Percentiles rank a stretch among this genome's conserved stretches.
phyloP scores from a whole-genome alignment of 371 early-diverging fungal genomes.

The Lichtheimia ramosa region DNA sequence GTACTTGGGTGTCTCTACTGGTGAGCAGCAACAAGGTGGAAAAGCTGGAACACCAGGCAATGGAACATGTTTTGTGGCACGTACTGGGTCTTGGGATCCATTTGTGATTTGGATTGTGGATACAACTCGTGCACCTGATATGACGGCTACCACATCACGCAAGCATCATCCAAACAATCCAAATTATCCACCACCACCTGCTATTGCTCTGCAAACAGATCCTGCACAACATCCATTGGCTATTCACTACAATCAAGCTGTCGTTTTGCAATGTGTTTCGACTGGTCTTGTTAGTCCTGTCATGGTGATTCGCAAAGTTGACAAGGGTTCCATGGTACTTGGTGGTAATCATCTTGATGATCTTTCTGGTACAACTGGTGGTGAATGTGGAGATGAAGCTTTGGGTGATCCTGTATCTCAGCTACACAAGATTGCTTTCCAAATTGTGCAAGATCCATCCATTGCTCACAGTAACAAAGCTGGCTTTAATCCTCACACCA shows the following conservation, averaged over 20 bases:
- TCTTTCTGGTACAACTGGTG: conserved; percentile 19
- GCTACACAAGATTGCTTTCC: conserved; percentile 89
- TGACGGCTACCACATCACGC: conserved; percentile 18
- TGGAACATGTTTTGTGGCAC: conserved; percentile 75
- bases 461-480: conserved; percentile 30
- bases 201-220: conserved; percentile 53
- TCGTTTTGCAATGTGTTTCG: conserved; percentile 78
- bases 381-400: conserved; percentile 51
- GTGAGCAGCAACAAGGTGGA: conserved; percentile 4
- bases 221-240: conserved; percentile 55
- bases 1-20: conserved; percentile 68
- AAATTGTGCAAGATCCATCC: conserved; percentile 59
- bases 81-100: conserved; percentile 84
- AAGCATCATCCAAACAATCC: conserved; percentile 52
- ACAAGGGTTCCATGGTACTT: conserved; percentile 75
- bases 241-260: conserved; percentile 80
- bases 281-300: conserved; percentile 83
- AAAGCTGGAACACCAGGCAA: conserved; percentile 29
- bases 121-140: conserved; percentile 47
- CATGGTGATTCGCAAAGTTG: conserved; percentile 81
- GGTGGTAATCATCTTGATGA: conserved; percentile 53
- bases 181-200: conserved; percentile 76
- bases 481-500: conserved; percentile 33
- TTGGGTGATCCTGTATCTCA: conserved; percentile 78
- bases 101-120: conserved; percentile 88